These are phyloP conservation scores for Phytophthora nicotianae DNA, from an alignment of 352 stramenopile species.

Conservation along the genomic window DNA sequence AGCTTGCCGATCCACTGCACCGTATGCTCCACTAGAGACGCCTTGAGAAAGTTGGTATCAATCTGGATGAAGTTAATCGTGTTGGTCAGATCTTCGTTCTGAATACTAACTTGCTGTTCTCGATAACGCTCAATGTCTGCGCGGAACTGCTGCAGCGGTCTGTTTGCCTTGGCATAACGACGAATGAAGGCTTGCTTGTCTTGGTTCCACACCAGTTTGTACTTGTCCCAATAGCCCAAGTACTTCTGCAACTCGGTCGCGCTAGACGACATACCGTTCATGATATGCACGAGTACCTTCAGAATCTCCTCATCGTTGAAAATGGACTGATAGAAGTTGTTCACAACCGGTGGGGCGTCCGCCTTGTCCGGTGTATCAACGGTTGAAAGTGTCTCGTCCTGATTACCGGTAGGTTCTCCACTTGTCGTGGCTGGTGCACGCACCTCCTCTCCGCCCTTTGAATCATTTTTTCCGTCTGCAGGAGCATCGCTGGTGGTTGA, in stretches of 20 bases:
- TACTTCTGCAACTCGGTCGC: constrained; percentile 95
- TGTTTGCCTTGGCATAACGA: constrained; percentile 95
- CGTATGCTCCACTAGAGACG: constrained; percentile 90
- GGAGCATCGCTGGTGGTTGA: constrained; percentile 1
- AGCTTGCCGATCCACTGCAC: constrained; percentile 94
- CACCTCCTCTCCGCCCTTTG: constrained; percentile 29
- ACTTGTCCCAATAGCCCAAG: constrained; percentile 95
- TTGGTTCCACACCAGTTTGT: constrained; percentile 93
- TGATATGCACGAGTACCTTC: constrained; percentile 95
- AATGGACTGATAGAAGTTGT: constrained; percentile 94
- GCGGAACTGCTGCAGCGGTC: constrained; percentile 92
- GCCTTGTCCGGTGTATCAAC: constrained; percentile 18
- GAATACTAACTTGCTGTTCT: constrained; percentile 91
- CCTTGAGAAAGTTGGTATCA: constrained; percentile 93
- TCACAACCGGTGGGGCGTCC: constrained; percentile 25
- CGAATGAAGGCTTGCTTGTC: constrained; percentile 95
- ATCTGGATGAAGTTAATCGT: constrained; percentile 97
- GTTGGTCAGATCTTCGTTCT: constrained; percentile 92
- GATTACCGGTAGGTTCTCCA: constrained; percentile 20
- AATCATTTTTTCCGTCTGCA: constrained; percentile 23
- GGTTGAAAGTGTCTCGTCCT: constrained; percentile 22
- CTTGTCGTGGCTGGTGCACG: constrained; percentile 25
- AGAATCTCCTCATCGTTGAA: constrained; percentile 96
- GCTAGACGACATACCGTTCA: constrained; percentile 95
- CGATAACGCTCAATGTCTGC: constrained; percentile 92